phyloP scores from a whole-genome alignment of 2,329 filamentous ascomycete genomes.

The Cladobotryum protrusum region DNA sequence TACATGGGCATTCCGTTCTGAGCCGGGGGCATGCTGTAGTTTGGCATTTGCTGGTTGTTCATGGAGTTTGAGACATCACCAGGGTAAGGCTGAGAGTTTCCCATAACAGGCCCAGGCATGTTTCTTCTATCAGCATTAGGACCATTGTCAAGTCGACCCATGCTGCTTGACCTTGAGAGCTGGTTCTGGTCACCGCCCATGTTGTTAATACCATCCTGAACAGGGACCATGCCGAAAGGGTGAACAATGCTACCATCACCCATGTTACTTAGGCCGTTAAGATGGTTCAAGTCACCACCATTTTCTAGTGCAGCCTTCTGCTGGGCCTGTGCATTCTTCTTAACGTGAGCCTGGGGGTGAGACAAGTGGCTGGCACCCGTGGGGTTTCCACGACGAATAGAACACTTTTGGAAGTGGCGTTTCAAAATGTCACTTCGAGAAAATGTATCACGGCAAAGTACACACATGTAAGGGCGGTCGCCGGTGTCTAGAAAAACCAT shows the following conservation, averaged over 20 bases:
- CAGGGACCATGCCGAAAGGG: constrained; percentile 51
- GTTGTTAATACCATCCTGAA: constrained; percentile 53
- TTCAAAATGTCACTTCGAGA: constrained; percentile 97
- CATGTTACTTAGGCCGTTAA: constrained; percentile 56
- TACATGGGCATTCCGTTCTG: constrained; percentile 62
- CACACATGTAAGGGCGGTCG: constrained; percentile 96
- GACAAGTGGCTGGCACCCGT: constrained; percentile 92
- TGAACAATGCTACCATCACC: constrained; percentile 51
- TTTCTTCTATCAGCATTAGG: constrained; percentile 51
- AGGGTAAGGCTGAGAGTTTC: constrained; percentile 49
- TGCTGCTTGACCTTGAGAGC: constrained; percentile 55
- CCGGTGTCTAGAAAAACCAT: constrained; percentile 68
- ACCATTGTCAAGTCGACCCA: constrained; percentile 51
- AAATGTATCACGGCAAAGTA: constrained; percentile 95
- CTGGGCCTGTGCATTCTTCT: constrained; percentile 62
- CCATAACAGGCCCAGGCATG: constrained; percentile 48
- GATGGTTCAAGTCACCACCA: constrained; percentile 52
- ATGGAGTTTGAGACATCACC: constrained; percentile 55
- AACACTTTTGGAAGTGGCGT: constrained; percentile 99
- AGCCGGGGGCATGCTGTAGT: constrained; percentile 56
- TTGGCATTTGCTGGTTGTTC: constrained; percentile 57
- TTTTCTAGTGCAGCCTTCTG: constrained; percentile 51
- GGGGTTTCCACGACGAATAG: constrained; percentile 89
- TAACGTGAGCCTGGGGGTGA: constrained; percentile 83
- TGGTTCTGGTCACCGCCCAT: constrained; percentile 56